A percentile compares a stretch with the other conserved stretches of the same genome.
These are phyloP conservation scores for Extremus antarcticus DNA, from an alignment of 495 filamentous ascomycete genomes.

Conservation along the genomic window DNA sequence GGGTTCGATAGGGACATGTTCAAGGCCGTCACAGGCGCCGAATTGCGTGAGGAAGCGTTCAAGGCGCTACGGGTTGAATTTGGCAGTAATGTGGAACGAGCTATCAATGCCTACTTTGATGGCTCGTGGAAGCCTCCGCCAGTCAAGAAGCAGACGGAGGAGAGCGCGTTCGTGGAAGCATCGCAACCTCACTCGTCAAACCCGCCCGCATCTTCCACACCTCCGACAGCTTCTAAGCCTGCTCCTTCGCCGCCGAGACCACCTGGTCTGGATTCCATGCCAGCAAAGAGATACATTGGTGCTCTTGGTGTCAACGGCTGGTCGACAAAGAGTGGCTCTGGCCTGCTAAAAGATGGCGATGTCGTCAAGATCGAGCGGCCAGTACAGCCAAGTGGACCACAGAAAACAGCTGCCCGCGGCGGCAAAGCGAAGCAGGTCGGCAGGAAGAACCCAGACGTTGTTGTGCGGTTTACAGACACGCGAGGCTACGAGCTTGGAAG, in stretches of 20 bases:
- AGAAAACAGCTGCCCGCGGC: slow-evolving; percentile 35
- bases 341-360: slow-evolving; percentile 66
- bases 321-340: slow-evolving; percentile 75
- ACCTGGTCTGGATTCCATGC: slow-evolving; percentile 31
- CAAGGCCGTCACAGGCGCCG: slow-evolving; percentile 57
- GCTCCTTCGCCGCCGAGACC: slow-evolving; percentile 1
- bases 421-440: slow-evolving; percentile 39
- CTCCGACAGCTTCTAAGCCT: neutral
- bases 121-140: slow-evolving; percentile 67
- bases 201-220: neutral
- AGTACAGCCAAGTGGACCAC: slow-evolving; percentile 46
- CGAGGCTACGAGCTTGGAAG: slow-evolving; percentile 76
- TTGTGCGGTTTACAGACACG: slow-evolving; percentile 85
- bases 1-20: slow-evolving; percentile 60
- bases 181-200: neutral
- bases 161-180: neutral
- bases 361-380: slow-evolving; percentile 74
- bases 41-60: slow-evolving; percentile 35
- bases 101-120: slow-evolving; percentile 73
- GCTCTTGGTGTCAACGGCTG: slow-evolving; percentile 86
- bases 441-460: slow-evolving; percentile 54
- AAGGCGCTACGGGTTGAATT: slow-evolving; percentile 28
- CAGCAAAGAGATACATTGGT: slow-evolving; percentile 67
- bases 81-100: slow-evolving; percentile 37
- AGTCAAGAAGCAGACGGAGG: slow-evolving; percentile 12